Conservation (phyloP, 2,329 filamentous ascomycete species). For the Diaporthe capsici region DNA sequence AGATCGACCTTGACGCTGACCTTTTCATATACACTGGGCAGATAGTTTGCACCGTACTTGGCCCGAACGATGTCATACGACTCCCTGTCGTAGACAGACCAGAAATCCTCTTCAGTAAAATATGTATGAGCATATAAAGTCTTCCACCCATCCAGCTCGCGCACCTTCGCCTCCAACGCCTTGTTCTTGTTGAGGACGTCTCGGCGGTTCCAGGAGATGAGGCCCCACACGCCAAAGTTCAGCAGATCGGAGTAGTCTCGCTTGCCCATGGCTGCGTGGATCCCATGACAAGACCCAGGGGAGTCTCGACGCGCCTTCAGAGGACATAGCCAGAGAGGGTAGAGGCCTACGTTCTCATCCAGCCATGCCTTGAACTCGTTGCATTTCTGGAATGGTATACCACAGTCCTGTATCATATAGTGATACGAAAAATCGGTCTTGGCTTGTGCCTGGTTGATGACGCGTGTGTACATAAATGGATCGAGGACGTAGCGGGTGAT, state of each 20-base stretch:
- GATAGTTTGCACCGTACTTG: conserved; percentile 70
- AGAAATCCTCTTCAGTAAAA: conserved; percentile 78
- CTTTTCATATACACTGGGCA: conserved; percentile 79
- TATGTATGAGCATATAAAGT: conserved; percentile 80
- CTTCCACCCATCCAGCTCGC: conserved; percentile 74
- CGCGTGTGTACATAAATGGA: conserved; percentile 72
- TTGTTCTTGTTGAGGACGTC: conserved; percentile 70
- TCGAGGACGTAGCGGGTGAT: conserved; percentile 74
- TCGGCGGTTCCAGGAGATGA: conserved; percentile 56
- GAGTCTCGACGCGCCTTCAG: conserved; percentile 59
- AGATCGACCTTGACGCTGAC: conserved; percentile 69
- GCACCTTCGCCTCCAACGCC: conserved; percentile 71
- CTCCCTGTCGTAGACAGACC: conserved; percentile 71
- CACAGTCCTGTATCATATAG: conserved; percentile 77
- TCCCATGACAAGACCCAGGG: conserved; percentile 59
- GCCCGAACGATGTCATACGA: conserved; percentile 71
- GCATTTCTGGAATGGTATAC: conserved; percentile 60
- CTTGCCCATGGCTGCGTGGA: conserved; percentile 58
- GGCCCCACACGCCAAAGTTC: conserved; percentile 76
- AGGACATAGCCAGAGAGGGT: conserved; percentile 71
- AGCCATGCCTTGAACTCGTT: conserved; percentile 64
- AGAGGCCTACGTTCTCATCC: conserved; percentile 60
- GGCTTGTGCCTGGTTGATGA: conserved; percentile 56
- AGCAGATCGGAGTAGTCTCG: conserved; percentile 54
- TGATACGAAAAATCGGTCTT: conserved; percentile 57